Evolutionary conservation across 2,329 filamentous ascomycete genomes (phyloP), one percentile per base, ranked within the genome.

Genomic region (Elsinoe ampelina): DNA sequence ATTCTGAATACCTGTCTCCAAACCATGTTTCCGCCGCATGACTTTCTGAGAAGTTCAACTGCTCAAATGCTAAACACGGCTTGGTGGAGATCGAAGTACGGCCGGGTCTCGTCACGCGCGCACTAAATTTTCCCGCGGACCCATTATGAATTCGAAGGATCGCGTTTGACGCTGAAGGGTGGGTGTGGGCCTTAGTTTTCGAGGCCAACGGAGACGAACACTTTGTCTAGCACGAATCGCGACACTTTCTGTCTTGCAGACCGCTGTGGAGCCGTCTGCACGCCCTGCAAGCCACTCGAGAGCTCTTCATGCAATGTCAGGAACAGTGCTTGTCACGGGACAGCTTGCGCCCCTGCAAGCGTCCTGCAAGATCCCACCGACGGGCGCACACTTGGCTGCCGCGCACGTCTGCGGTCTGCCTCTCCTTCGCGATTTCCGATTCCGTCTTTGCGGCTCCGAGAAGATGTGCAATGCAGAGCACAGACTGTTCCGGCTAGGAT

Each of bases 301-400:
- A 36, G 32, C 48, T 52, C 34, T 52, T 39, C 32, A 52, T 52
- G 48, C 48, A 52, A 34, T 17, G 48, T 52, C 48, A 52, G 48
- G 48, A 15, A 52, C 48, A 52, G 35, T 34, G 15, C 26, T 17
- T 52, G 48, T 52, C 48, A 52, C 35, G 48, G 35, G 48, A 52
- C 48, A 50, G 13, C 45, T 30, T 50, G 45, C 45, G 45, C 26
- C 45, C 48, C 20, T 52, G 35, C 48, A 52, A 52, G 32, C 48
- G 15, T 52, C 19, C 48, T 52, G 48, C 48, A 39, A 36, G 48
- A 52, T 52, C 48, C 12, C 45, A 52, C 22, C 17, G 30, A 17
- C 41, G 10, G 41, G 26, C 41, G 41, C 41, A 45, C 41, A 20
- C 41, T 45, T 45, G 5, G 20, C 41, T 45, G n/a, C 41, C 41